Percentiles rank a stretch among this genome's conserved stretches.
These are phyloP conservation scores for Floccularia luteovirens DNA, from an alignment of 768 basidiomycete species.

Conservation along the genomic window DNA sequence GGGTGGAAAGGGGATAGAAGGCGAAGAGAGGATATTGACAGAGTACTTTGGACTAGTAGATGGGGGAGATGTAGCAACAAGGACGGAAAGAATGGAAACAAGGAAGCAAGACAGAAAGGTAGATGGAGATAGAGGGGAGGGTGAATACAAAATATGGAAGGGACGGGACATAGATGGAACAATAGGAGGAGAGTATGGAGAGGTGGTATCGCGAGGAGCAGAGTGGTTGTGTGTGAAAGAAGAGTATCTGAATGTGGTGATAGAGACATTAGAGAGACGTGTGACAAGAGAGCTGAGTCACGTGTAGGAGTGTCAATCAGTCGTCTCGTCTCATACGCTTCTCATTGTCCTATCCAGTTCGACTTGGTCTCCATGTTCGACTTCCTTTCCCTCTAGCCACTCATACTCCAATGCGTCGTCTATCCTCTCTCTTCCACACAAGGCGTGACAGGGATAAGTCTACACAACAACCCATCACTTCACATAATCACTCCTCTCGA, in stretches of 20 bases:
- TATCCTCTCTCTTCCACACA: constrained; percentile 50
- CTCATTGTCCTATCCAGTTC: constrained; percentile 1
- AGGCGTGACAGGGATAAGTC: constrained; percentile 32
- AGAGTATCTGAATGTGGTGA: constrained; percentile 43
- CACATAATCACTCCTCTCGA: constrained; percentile 8
- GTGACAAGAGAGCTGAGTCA: too few species aligned
- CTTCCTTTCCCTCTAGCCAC: constrained; percentile 7
- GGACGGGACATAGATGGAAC: constrained; percentile 60
- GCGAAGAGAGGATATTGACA: constrained; percentile 23
- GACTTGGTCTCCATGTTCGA: constrained; percentile 7
- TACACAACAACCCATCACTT: constrained; percentile 6
- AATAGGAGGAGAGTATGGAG: constrained; percentile 40
- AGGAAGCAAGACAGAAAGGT: background rate
- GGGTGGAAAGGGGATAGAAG: constrained; percentile 8
- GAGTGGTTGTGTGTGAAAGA: constrained; percentile 46
- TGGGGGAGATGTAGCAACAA: constrained; percentile 1
- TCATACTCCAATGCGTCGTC: constrained; percentile 44
- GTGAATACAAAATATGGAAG: constrained; percentile 51
- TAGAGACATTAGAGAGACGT: constrained; percentile 66
- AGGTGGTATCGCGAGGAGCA: constrained; percentile 44
- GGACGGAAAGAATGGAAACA: background rate
- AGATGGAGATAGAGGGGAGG: constrained; percentile 7
- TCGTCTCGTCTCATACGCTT: constrained; percentile 1
- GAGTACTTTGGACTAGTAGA: constrained; percentile 32
- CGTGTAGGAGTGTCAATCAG: too few species aligned